A percentile compares a stretch with the other conserved stretches of the same genome.
Conservation (phyloP, 371 early-diverging fungal species). For the Lichtheimia ramosa region DNA sequence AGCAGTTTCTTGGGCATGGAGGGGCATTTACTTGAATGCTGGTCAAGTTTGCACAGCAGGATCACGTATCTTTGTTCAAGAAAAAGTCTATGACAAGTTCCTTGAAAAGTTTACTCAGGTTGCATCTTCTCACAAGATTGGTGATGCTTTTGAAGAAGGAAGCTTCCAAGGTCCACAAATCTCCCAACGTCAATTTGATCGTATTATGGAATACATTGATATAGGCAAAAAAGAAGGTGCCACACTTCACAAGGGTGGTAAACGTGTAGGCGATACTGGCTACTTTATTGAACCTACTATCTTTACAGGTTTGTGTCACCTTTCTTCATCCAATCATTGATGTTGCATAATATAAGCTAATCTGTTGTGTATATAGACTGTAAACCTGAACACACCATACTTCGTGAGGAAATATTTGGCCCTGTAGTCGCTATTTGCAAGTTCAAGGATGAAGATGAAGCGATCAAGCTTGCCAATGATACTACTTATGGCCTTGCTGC, state of each 20-base stretch:
- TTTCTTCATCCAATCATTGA: neutral
- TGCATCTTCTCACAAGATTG: slow-evolving; percentile 54
- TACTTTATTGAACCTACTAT: slow-evolving; percentile 54
- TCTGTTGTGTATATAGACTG: too few species aligned
- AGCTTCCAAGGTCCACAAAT: slow-evolving; percentile 77
- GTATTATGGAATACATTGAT: slow-evolving; percentile 56
- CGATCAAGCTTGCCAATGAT: slow-evolving; percentile 68
- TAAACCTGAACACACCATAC: slow-evolving; percentile 56
- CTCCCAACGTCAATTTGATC: slow-evolving; percentile 76
- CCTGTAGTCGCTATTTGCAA: slow-evolving; percentile 71
- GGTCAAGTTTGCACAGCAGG: slow-evolving; percentile 73
- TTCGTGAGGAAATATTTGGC: slow-evolving; percentile 79
- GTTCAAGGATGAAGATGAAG: slow-evolving; percentile 70
- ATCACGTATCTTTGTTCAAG: slow-evolving; percentile 51
- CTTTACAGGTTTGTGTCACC: slow-evolving; percentile 36
- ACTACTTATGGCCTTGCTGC: slow-evolving; percentile 78
- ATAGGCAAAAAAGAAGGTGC: slow-evolving; percentile 50
- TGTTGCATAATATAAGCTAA: slow-evolving; percentile 25
- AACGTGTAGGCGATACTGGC: slow-evolving; percentile 44
- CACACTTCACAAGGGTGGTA: slow-evolving; percentile 44
- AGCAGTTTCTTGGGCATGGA: slow-evolving; percentile 71
- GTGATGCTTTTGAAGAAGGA: slow-evolving; percentile 53
- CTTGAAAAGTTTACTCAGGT: slow-evolving; percentile 59
- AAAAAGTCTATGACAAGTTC: slow-evolving; percentile 74
- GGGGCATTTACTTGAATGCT: slow-evolving; percentile 75